Conservation (phyloP, 106 monocot species). For the Dioscorea alata region DNA sequence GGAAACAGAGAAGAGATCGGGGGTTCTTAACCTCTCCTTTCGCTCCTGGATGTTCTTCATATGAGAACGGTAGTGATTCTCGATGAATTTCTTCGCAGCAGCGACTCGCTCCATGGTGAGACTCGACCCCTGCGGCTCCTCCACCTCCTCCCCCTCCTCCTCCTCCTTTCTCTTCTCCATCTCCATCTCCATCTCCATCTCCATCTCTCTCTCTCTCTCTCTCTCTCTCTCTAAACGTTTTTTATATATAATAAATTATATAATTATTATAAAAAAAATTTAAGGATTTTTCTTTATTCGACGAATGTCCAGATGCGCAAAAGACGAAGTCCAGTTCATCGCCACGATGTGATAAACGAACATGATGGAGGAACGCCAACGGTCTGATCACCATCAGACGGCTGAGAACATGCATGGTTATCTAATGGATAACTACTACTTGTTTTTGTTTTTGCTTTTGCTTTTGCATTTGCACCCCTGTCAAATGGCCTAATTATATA, state of each 20-base stretch:
- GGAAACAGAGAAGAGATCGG: too few relatives aligned
- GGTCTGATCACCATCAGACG: too few relatives aligned
- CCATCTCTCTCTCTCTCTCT: constrained; percentile 7
- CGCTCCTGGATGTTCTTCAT: constrained; percentile 77
- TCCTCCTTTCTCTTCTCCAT: constrained; percentile 14
- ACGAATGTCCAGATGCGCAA: constrained; percentile 7
- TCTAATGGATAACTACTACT: too few relatives aligned
- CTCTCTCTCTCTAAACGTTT: not conserved
- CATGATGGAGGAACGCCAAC: too few relatives aligned
- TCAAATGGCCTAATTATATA: too few relatives aligned
- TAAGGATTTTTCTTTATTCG: not conserved
- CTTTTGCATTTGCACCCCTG: not conserved
- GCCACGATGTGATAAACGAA: not conserved
- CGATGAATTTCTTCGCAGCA: constrained; percentile 70
- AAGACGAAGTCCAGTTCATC: constrained; percentile 23
- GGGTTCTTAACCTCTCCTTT: constrained; percentile 41
- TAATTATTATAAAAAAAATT: not conserved
- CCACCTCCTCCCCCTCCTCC: constrained; percentile 23
- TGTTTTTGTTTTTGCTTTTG: not conserved
- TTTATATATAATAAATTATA: not conserved
- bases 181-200: not conserved
- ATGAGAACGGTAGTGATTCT: constrained; percentile 74
- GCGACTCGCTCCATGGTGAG: constrained; percentile 75
- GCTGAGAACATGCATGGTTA: too few relatives aligned
- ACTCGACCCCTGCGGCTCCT: constrained; percentile 51